A percentile compares a stretch with the other conserved stretches of the same genome.
These are phyloP conservation scores for Geotrichum bryndzae DNA, from an alignment of 1,139 yeast species.

Conservation along the genomic window DNA sequence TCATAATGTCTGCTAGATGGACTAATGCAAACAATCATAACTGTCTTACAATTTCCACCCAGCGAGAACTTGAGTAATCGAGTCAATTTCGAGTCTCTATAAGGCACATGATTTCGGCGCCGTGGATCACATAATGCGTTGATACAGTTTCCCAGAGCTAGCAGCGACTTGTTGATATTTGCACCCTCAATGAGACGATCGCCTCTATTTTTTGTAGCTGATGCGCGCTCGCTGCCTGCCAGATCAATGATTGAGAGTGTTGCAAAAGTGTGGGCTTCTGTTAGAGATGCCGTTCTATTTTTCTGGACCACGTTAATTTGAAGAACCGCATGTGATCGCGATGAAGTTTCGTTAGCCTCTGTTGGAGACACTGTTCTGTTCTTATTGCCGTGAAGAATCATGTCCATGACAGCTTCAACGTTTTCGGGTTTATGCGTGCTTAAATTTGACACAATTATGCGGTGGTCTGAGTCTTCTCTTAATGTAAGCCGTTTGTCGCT, in stretches of 20 bases:
- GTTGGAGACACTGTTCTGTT: slow-evolving; percentile 84
- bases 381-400: slow-evolving; percentile 63
- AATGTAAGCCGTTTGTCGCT: slow-evolving; percentile 46
- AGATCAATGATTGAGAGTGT: slow-evolving; percentile 81
- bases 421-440: slow-evolving; percentile 57
- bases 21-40: slow-evolving; percentile 90
- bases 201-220: slow-evolving; percentile 81
- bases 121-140: slow-evolving; percentile 80
- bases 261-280: slow-evolving; percentile 66
- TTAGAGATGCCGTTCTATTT: slow-evolving; percentile 55
- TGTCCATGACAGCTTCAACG: slow-evolving; percentile 72
- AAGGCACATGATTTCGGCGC: slow-evolving; percentile 71
- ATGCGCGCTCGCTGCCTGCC: slow-evolving; percentile 94
- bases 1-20: slow-evolving; percentile 85
- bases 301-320: slow-evolving; percentile 69
- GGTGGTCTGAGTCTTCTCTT: slow-evolving; percentile 64
- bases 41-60: slow-evolving; percentile 94
- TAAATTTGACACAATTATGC: slow-evolving; percentile 69
- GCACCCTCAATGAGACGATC: slow-evolving; percentile 82
- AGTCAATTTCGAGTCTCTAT: slow-evolving; percentile 83
- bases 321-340: slow-evolving; percentile 88
- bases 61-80: slow-evolving; percentile 77
- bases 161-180: slow-evolving; percentile 75
- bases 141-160: slow-evolving; percentile 90
- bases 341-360: slow-evolving; percentile 82